Base-by-base conservation (phyloP, 73 alveolate species). In the Paramecium pentaurelia region DNA sequence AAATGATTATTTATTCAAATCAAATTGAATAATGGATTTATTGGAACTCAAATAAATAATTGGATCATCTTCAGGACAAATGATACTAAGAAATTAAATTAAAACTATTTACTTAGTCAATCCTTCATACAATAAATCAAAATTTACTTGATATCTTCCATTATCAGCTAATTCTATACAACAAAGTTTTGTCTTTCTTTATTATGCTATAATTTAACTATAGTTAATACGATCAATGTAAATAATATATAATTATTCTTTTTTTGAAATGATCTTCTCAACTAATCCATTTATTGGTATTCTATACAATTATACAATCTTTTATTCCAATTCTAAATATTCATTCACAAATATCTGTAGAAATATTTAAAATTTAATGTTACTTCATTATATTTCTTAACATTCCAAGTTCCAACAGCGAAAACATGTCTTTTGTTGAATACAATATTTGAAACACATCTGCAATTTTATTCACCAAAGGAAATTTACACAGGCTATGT, bases 401-500 rank as follows among this genome's bases (percentile, higher is more conserved):
- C 44, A 80, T 47, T 36, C 49, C 91, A 80, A 11, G 91, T 80
- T 20, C 91, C 91, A 22, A 49, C 45, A 9, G 91, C 91, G 45
- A 22, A 80, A 20, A 80, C 36, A 25, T 80, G 71, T 45, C 91
- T 42, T 49, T 80, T 80, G 18, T 80, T 42, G 27, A 9, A 28
- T 8, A 27, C 32, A 25, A 80, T n/a, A 47, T 80, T 80, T 4
- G 87, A 32, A 12, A 73, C 8, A 18, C 87, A 73, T n/a, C 64
- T 32, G 37, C 87, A 37, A 37, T 37, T 34, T 25, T 73, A 22
- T 37, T 73, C 87, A 1, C 87, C 87, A 37, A 73, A 38, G 0
- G 87, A 73, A 40, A 30, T 12, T 73, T 73, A 40, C 58, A 36
- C 87, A 54, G 70, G 87, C 47, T 73, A 38, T 4, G 58, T 37